Base-by-base conservation (phyloP, 208 protist genomes). In the Trypanosoma scelopori region DNA sequence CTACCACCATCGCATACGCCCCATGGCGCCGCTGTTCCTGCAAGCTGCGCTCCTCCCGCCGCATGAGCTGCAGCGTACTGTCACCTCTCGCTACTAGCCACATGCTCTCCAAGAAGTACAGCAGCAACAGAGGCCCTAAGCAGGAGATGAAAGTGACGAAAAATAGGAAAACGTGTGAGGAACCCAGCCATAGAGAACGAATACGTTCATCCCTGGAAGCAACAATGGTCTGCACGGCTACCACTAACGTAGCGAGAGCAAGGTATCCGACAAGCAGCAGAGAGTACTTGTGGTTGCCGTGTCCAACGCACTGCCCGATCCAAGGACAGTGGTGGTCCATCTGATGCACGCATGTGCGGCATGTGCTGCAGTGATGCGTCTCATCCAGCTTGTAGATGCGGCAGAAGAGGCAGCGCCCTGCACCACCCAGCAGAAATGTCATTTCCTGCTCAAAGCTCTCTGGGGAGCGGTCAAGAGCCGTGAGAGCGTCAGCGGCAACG, bases 321-420 rank as follows among this genome's bases (percentile, higher is more conserved):
- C 74, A 95, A 47, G 70, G 30, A 62, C 81, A 95, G 78, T 98
- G 94, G 61, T 93, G 68, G 57, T 94, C 81, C 55, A 82, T 81
- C 20, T 62, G 62, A 49, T 74, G 73, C 37, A 96, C 78, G 58
- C 94, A 98, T 22, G 52, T 76, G 35, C 69, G 48, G 65, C 93
- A 97, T 13, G 53, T 51, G 2, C 41, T 63, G 75, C 93, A 97
- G 78, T 96, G 93, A 18, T 90, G 84, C 25, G 81, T 90, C 35
- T 87, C 77, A 16, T 79, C 53, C 50, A 91, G 62, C 74, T 87
- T 81, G 70, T 92, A 94, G 30, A 87, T 70, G 16, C 51, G 59
- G 69, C 88, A 92, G 63, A 82, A 78, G 13, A 60, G 76, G 70
- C 88, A 94, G 58, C 52, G 76, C 49, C 67, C 60, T 5, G 71